Evolutionary conservation across 2,329 filamentous ascomycete species (phyloP).

Genomic region (Escovopsis sp.): DNA sequence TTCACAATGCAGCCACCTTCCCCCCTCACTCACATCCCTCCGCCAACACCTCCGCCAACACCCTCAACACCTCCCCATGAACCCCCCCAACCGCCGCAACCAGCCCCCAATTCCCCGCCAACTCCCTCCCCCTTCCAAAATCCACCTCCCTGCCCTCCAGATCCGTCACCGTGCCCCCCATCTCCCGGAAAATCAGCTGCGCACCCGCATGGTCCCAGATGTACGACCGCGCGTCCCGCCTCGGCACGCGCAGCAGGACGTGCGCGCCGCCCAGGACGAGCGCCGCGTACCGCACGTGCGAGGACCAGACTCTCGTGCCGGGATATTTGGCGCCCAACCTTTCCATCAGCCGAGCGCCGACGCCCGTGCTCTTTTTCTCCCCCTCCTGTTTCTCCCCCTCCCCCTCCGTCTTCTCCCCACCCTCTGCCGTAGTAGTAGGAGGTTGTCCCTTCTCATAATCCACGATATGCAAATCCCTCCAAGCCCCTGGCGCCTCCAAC

Average conservation of each 20-base stretch:
- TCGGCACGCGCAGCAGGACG: conserved; percentile 18
- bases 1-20: not conserved
- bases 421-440: too few species aligned
- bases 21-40: not conserved
- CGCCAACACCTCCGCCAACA: conserved; percentile 8
- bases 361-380: too few species aligned
- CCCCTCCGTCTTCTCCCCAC: too few species aligned
- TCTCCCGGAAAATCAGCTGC: conserved; percentile 40
- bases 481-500: conserved; percentile 8
- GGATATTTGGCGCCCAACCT: conserved; percentile 18
- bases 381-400: too few species aligned
- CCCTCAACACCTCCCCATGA: conserved; percentile 25
- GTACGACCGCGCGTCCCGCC: conserved; percentile 11
- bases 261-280: conserved; percentile 22
- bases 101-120: conserved; percentile 20
- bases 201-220: conserved; percentile 42
- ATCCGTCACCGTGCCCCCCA: conserved; percentile 38
- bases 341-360: conserved; percentile 9
- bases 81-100: conserved; percentile 28
- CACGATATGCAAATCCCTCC: conserved; percentile 14
- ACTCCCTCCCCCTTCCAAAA: conserved; percentile 19
- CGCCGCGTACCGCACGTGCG: conserved; percentile 23
- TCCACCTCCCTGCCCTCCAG: conserved; percentile 21
- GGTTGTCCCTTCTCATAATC: too few species aligned
- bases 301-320: conserved; percentile 24